These are phyloP conservation scores for Globisporangium splendens DNA, from an alignment of 352 stramenopile species.

Conservation along the genomic window DNA sequence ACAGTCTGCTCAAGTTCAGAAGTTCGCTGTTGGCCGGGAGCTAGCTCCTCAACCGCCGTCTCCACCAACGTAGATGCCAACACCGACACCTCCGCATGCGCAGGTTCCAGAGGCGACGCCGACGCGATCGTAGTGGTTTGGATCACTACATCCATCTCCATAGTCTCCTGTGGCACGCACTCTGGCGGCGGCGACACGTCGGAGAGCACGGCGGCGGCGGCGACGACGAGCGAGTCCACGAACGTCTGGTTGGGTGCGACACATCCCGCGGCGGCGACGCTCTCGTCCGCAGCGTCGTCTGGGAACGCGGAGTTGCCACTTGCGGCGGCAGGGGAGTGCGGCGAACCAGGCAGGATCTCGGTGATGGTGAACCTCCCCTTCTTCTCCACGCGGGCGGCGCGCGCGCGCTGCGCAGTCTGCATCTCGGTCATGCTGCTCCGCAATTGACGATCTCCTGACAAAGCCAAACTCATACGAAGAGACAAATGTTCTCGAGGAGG, in stretches of 20 bases:
- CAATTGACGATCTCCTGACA: conserved; percentile 1
- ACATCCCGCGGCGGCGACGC: not conserved
- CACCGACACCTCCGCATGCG: not conserved
- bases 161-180: too few species aligned
- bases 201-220: too few species aligned
- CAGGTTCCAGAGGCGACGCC: too few species aligned
- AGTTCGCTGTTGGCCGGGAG: not conserved
- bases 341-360: conserved; percentile 62
- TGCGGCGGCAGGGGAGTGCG: conserved; percentile 24
- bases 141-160: too few species aligned
- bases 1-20: not conserved
- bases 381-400: conserved; percentile 53
- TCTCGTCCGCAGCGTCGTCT: conserved; percentile 13
- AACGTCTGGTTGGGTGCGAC: not conserved
- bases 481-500: not conserved
- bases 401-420: conserved; percentile 27
- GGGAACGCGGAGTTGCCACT: conserved; percentile 15
- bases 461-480: too few species aligned
- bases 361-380: conserved; percentile 83
- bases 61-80: not conserved
- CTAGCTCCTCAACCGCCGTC: not conserved
- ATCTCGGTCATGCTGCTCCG: conserved; percentile 22
- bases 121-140: too few species aligned
- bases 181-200: too few species aligned
- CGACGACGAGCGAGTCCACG: not conserved